Evolutionary conservation across 257 asterid genomes (phyloP).

Genomic region (Cruciata laevipes): DNA sequence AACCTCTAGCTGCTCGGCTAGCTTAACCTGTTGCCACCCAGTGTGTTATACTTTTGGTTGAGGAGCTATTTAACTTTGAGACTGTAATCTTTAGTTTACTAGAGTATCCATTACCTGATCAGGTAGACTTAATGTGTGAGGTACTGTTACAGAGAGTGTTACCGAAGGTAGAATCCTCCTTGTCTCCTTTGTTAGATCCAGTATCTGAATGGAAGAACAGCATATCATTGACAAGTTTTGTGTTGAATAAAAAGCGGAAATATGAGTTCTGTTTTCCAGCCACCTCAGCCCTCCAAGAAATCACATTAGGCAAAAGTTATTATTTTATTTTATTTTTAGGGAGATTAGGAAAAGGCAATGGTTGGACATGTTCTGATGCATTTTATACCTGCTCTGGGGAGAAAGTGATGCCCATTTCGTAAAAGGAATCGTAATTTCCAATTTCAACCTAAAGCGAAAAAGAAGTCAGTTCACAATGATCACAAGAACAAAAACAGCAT

Average conservation of each 20-base stretch:
- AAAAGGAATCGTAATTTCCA: constrained; percentile 84
- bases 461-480: neutral
- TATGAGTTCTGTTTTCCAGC: no score
- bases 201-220: constrained; percentile 38
- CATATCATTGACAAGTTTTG: neutral
- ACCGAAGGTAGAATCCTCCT: constrained; percentile 59
- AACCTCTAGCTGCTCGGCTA: constrained; percentile 70
- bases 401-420: constrained; percentile 67
- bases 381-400: constrained; percentile 64
- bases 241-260: neutral
- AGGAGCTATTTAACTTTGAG: neutral
- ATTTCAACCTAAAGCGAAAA: constrained; percentile 59
- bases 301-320: neutral
- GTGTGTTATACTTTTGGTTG: neutral
- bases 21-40: constrained; percentile 42
- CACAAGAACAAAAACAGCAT: constrained; percentile 3
- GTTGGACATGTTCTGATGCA: neutral
- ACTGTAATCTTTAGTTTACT: neutral
- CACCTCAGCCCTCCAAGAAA: neutral
- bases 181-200: constrained; percentile 62
- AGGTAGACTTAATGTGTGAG: constrained; percentile 84
- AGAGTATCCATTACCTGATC: constrained; percentile 53
- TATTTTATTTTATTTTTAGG: no score
- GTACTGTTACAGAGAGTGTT: constrained; percentile 74
- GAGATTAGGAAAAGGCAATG: neutral